Conservation (phyloP, 352 stramenopile genomes). For the Pythium oligandrum region DNA sequence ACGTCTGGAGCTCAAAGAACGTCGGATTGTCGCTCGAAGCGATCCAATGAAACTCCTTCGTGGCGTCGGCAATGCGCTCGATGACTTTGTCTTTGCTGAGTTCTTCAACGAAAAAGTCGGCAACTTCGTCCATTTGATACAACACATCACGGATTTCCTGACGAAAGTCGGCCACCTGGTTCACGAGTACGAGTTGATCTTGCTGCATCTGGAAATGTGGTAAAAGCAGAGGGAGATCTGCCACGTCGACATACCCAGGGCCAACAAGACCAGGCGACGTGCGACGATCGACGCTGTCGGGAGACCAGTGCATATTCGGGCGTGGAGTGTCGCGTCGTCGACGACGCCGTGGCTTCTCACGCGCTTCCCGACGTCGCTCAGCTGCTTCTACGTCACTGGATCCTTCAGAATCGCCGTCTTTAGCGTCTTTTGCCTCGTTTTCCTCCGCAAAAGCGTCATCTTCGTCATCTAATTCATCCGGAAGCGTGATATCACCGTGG, state of each 20-base stretch:
- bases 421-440: slow-evolving; percentile 11
- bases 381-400: too few species aligned
- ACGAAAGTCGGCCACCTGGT: slow-evolving; percentile 36
- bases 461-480: slow-evolving; percentile 21
- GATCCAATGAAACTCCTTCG: slow-evolving; percentile 51
- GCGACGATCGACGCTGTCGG: too few species aligned
- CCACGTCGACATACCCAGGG: slow-evolving; percentile 14
- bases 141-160: slow-evolving; percentile 44
- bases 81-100: slow-evolving; percentile 54
- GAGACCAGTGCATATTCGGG: background rate
- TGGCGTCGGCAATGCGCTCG: slow-evolving; percentile 35
- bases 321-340: background rate
- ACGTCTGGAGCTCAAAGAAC: slow-evolving; percentile 67
- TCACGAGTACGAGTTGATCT: slow-evolving; percentile 32
- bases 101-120: slow-evolving; percentile 63
- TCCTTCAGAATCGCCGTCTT: slow-evolving; percentile 7
- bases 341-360: slow-evolving; percentile 4
- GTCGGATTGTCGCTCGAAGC: slow-evolving; percentile 33
- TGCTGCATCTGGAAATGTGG: slow-evolving; percentile 51
- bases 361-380: background rate
- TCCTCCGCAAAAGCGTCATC: slow-evolving; percentile 3
- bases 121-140: slow-evolving; percentile 67
- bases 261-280: too few species aligned
- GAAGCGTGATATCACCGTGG: slow-evolving; percentile 39
- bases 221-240: slow-evolving; percentile 41